Conservation (phyloP, 2,329 filamentous ascomycete genomes). For the Colletotrichum sp. region DNA sequence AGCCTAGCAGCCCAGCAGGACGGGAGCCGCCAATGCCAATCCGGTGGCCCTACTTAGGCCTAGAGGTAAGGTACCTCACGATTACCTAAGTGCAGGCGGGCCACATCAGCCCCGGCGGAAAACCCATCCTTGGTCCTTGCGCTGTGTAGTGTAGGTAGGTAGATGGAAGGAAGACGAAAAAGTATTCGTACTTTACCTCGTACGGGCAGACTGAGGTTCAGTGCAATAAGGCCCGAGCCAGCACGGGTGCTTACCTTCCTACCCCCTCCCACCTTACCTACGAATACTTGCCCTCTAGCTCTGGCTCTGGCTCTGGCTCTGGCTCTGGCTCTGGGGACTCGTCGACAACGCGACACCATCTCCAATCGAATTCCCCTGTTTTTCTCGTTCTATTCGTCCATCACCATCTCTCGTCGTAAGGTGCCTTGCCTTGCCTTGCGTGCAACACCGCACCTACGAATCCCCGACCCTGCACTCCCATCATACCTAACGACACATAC, state of each 20-base stretch:
- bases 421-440: not conserved
- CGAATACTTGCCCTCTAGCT: too few species aligned
- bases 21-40: not conserved
- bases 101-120: not conserved
- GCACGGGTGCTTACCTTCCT: not conserved
- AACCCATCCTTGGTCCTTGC: not conserved
- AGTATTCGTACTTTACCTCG: not conserved
- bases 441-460: not conserved
- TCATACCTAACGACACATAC: not conserved
- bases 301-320: not conserved
- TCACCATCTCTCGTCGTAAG: not conserved
- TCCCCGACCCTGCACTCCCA: not conserved
- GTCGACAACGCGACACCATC: not conserved
- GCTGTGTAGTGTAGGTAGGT: not conserved
- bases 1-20: not conserved
- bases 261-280: not conserved
- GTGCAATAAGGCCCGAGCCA: not conserved
- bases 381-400: not conserved
- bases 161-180: not conserved
- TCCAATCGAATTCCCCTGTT: not conserved
- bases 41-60: not conserved
- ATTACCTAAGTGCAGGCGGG: not conserved
- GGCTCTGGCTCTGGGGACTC: not conserved
- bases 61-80: not conserved
- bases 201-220: not conserved